phyloP scores from a whole-genome alignment of 352 stramenopile species.

The Elongisporangium undulatum region DNA sequence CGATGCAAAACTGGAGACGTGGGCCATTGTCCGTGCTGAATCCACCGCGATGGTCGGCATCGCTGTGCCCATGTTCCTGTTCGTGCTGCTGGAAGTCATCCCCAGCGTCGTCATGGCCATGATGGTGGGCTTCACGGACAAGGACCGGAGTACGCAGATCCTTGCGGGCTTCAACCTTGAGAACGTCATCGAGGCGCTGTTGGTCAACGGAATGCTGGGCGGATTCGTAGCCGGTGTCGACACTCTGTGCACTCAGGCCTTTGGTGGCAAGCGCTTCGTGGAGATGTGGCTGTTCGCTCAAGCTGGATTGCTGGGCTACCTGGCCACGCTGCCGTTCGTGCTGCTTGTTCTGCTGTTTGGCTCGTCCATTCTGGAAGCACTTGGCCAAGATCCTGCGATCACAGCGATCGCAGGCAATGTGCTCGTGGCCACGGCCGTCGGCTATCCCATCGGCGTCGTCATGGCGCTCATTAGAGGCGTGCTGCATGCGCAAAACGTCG shows the following conservation, averaged over 20 bases:
- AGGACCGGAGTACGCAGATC: conserved; percentile 40
- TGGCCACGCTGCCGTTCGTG: conserved; percentile 32
- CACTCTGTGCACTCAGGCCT: conserved; percentile 62
- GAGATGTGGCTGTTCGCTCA: conserved; percentile 66
- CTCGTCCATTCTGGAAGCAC: conserved; percentile 30
- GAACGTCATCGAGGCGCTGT: conserved; percentile 43
- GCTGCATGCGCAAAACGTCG: conserved; percentile 25
- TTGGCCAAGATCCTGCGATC: conserved; percentile 53
- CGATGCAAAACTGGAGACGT: conserved; percentile 18
- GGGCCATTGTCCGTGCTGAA: conserved; percentile 34
- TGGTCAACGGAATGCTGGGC: conserved; percentile 40
- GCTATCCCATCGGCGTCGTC: too few relatives aligned
- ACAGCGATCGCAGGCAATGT: conserved; percentile 30
- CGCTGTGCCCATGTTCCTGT: conserved; percentile 31
- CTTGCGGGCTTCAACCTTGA: conserved; percentile 52
- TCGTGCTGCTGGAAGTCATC: conserved; percentile 40
- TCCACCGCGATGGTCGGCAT: conserved; percentile 20
- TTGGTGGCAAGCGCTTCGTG: conserved; percentile 42
- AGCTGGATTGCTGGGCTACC: conserved; percentile 44
- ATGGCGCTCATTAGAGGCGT: conserved; percentile 1
- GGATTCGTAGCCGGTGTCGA: conserved; percentile 51
- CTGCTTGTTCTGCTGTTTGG: conserved; percentile 34
- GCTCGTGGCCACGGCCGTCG: conserved; percentile 5
- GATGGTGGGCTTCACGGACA: conserved; percentile 55
- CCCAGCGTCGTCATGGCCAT: conserved; percentile 39